phyloP scores from a whole-genome alignment of 257 asterid species.

The Nicotiana otophora region DNA sequence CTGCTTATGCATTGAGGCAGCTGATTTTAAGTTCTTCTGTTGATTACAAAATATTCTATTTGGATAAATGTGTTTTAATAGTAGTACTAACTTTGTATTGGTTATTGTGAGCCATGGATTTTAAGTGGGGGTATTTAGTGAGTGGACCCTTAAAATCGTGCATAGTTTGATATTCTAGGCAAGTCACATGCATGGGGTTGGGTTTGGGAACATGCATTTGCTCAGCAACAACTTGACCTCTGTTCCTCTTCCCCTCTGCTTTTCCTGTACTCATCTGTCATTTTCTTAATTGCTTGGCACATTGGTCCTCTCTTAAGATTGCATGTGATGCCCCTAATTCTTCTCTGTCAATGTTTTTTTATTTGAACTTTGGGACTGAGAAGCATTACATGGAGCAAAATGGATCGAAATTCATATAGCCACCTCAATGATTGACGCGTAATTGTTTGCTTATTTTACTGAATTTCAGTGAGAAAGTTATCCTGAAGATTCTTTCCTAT shows the following conservation, averaged over 20 bases:
- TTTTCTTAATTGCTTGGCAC: constrained; percentile 17
- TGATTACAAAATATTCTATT: background rate
- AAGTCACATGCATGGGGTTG: constrained; percentile 42
- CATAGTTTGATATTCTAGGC: constrained; percentile 20
- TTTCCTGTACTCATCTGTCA: constrained; percentile 5
- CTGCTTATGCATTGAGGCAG: background rate
- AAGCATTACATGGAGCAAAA: too few relatives aligned
- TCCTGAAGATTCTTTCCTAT: background rate
- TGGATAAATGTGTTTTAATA: background rate
- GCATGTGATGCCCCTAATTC: constrained; percentile 2
- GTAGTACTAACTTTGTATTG: background rate
- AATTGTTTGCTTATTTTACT: background rate
- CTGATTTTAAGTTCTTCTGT: background rate
- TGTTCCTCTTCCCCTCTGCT: constrained; percentile 15
- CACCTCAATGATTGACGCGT: background rate
- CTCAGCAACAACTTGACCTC: constrained; percentile 35
- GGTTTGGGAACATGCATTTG: constrained; percentile 40
- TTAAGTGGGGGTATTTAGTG: constrained; percentile 15
- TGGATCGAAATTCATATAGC: background rate
- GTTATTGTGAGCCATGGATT: constrained; percentile 6
- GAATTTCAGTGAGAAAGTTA: background rate
- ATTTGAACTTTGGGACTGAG: too few relatives aligned
- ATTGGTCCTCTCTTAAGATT: background rate
- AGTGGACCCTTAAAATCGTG: constrained; percentile 19
- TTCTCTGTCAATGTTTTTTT: background rate